Conservation (phyloP, 2,329 filamentous ascomycete species). For the Exophiala dermatitidis region DNA sequence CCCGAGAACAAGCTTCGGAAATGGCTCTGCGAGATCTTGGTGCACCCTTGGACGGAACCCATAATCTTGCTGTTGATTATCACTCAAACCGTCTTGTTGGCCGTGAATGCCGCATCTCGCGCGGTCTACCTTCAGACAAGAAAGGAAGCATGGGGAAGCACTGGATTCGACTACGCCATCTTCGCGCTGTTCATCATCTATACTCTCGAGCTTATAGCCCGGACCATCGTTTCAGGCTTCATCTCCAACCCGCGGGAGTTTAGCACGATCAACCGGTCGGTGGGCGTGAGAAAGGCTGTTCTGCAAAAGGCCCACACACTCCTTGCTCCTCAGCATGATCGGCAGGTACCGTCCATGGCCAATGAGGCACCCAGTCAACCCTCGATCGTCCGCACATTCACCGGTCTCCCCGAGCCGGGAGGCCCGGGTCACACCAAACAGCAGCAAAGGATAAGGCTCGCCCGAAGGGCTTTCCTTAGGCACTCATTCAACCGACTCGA, state of each 20-base stretch:
- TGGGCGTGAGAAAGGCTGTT: constrained; percentile 66
- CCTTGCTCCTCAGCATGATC: constrained; percentile 69
- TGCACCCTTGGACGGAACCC: constrained; percentile 81
- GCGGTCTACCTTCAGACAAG: constrained; percentile 60
- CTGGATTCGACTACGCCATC: constrained; percentile 67
- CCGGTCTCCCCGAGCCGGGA: constrained; percentile 60
- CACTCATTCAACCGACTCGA: constrained; percentile 95
- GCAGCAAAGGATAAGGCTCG: constrained; percentile 76
- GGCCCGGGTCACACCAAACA: constrained; percentile 59
- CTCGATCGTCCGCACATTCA: constrained; percentile 69
- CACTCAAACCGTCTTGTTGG: constrained; percentile 77
- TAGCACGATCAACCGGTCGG: constrained; percentile 75
- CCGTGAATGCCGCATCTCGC: constrained; percentile 64
- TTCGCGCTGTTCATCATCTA: constrained; percentile 82
- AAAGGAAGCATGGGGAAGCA: constrained; percentile 57
- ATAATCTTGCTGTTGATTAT: constrained; percentile 81
- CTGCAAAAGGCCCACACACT: constrained; percentile 68
- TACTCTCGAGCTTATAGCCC: constrained; percentile 73
- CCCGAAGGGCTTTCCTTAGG: constrained; percentile 82
- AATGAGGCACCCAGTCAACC: constrained; percentile 45
- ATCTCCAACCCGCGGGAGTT: constrained; percentile 86
- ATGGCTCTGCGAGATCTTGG: constrained; percentile 71
- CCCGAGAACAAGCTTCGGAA: constrained; percentile 68
- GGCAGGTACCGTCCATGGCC: constrained; percentile 38
- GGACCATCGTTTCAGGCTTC: constrained; percentile 88